A percentile compares a stretch with the other conserved stretches of the same genome.
phyloP scores from a whole-genome alignment of 2,329 filamentous ascomycete species.

The Talaromyces funiculosus region DNA sequence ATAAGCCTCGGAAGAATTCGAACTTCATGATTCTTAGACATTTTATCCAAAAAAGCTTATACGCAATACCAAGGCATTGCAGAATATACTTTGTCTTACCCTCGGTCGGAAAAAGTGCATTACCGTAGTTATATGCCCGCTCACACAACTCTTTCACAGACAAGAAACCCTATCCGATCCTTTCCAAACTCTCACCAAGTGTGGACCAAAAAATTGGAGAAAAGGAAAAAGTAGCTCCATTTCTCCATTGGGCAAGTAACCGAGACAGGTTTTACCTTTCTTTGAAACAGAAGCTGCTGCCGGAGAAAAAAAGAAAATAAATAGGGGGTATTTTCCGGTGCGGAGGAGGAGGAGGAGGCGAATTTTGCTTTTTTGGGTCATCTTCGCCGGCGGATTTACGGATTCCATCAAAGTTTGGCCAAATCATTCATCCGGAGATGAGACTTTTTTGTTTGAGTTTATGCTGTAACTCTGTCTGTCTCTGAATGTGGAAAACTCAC shows the following conservation, averaged over 20 bases:
- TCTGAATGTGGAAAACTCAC: background rate
- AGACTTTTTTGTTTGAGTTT: background rate
- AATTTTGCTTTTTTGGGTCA: background rate
- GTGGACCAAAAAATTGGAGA: background rate
- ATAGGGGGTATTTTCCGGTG: background rate
- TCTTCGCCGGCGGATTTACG: background rate
- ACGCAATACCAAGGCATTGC: background rate
- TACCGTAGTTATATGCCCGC: too few species aligned
- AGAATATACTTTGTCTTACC: background rate
- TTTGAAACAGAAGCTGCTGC: too few species aligned
- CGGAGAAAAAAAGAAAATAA: too few species aligned
- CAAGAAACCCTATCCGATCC: background rate
- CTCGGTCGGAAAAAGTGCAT: background rate
- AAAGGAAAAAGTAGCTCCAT: background rate
- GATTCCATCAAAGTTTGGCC: background rate
- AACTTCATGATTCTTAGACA: background rate
- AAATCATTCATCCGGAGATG: background rate
- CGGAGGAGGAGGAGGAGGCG: background rate
- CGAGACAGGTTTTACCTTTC: background rate
- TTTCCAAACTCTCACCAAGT: background rate
- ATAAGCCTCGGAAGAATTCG: too few species aligned
- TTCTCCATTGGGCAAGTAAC: background rate
- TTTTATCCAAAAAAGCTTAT: background rate
- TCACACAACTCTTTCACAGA: background rate
- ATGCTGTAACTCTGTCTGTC: background rate